Evolutionary conservation across 129 eudicot genomes (phyloP).

Genomic region (Oenanthe sinensis): DNA sequence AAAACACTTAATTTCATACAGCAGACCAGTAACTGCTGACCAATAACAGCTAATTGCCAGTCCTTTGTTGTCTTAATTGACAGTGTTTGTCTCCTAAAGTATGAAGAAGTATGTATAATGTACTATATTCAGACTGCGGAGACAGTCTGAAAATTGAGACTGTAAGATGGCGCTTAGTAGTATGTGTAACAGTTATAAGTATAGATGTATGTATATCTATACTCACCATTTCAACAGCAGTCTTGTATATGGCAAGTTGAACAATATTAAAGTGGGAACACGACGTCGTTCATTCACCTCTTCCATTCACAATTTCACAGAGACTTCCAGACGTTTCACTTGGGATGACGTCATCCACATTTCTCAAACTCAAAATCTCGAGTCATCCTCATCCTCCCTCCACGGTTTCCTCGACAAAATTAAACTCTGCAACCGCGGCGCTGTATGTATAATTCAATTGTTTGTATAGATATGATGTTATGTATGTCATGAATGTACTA

Average conservation of each 20-base stretch:
- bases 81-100: no score
- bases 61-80: no score
- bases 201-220: not conserved
- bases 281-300: not conserved
- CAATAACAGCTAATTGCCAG: no score
- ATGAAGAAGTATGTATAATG: no score
- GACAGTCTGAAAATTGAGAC: no score
- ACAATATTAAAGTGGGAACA: not conserved
- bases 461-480: not conserved
- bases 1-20: no score
- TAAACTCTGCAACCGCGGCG: constrained; percentile 50
- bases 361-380: constrained; percentile 8
- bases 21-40: no score
- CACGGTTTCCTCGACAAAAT: constrained; percentile 49
- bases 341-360: constrained; percentile 57
- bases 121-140: no score
- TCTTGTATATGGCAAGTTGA: no score
- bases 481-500: not conserved
- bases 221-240: no score
- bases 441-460: constrained; percentile 12
- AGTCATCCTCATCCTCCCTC: constrained; percentile 25
- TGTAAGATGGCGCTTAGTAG: no score
- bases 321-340: constrained; percentile 26
- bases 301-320: not conserved
- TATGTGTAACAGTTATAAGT: no score